These are phyloP conservation scores for Populus davidiana DNA, from an alignment of 345 rosid species.

Conservation along the genomic window DNA sequence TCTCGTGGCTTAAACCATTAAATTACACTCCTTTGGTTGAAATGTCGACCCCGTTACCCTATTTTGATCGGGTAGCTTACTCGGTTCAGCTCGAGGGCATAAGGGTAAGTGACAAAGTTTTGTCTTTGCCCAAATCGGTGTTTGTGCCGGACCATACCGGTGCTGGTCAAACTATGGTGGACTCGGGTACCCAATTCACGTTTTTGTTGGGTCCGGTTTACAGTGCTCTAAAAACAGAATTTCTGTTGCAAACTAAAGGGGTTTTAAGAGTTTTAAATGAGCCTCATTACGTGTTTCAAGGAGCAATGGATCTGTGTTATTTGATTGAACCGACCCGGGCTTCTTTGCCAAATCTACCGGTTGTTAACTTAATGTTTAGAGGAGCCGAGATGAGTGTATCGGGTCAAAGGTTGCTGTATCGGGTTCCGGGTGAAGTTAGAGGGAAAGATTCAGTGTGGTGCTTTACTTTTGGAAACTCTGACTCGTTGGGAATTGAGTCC, in stretches of 20 bases:
- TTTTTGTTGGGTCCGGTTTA: conserved; percentile 68
- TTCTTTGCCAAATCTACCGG: conserved; percentile 38
- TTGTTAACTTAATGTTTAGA: conserved; percentile 47
- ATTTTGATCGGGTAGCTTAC: conserved; percentile 67
- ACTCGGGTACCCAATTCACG: conserved; percentile 77
- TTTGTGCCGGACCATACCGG: conserved; percentile 75
- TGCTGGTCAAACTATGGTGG: conserved; percentile 83
- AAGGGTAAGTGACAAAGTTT: conserved; percentile 41
- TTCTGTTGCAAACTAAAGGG: conserved; percentile 44
- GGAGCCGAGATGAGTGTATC: conserved; percentile 73
- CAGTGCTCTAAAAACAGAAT: conserved; percentile 51
- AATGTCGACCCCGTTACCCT: conserved; percentile 57
- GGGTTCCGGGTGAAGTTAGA: conserved; percentile 44
- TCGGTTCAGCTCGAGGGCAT: conserved; percentile 66
- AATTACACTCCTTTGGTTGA: conserved; percentile 61
- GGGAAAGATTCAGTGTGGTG: conserved; percentile 61
- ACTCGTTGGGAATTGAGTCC: conserved; percentile 62
- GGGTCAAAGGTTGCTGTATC: conserved; percentile 50
- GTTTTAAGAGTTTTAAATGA: conserved; percentile 44
- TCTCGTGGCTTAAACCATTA: conserved; percentile 46
- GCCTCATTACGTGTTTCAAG: conserved; percentile 60
- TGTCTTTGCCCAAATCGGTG: conserved; percentile 48
- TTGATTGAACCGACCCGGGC: conserved; percentile 24
- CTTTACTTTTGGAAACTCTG: conserved; percentile 79
- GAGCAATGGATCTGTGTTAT: conserved; percentile 73